Percentiles rank a stretch among this genome's conserved stretches.
These are phyloP conservation scores for Sarocladiaceae sp. DNA, from an alignment of 2,329 filamentous ascomycete genomes.

Conservation along the genomic window DNA sequence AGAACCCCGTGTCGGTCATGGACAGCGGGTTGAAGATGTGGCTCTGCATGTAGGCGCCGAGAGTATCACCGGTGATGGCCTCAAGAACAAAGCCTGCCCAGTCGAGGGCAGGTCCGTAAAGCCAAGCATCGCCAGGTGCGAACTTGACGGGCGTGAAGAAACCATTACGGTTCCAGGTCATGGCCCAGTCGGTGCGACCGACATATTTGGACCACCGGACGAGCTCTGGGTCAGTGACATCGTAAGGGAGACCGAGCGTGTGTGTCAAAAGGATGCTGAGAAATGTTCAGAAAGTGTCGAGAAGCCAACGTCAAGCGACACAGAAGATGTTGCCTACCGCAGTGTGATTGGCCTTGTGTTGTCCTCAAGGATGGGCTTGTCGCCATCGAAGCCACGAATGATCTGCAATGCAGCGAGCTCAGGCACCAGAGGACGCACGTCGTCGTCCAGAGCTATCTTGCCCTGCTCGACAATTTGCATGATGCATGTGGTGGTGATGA, in stretches of 20 bases:
- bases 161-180: slow-evolving; percentile 27
- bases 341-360: slow-evolving; percentile 32
- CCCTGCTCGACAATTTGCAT: slow-evolving; percentile 34
- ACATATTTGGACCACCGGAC: slow-evolving; percentile 30
- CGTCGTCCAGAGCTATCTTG: slow-evolving; percentile 28
- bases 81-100: slow-evolving; percentile 41
- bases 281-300: background rate
- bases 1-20: slow-evolving; percentile 31
- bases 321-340: slow-evolving; percentile 21
- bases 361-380: slow-evolving; percentile 29
- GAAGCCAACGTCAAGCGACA: too few relatives aligned
- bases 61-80: slow-evolving; percentile 25
- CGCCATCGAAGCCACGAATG: slow-evolving; percentile 29
- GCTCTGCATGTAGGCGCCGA: slow-evolving; percentile 31
- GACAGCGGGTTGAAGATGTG: slow-evolving; percentile 30
- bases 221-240: slow-evolving; percentile 31
- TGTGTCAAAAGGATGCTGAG: slow-evolving; percentile 40
- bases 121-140: slow-evolving; percentile 40
- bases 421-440: slow-evolving; percentile 26
- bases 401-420: slow-evolving; percentile 28
- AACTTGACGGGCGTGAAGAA: slow-evolving; percentile 38
- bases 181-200: slow-evolving; percentile 23
- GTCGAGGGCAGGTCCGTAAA: slow-evolving; percentile 40
- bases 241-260: slow-evolving; percentile 40
- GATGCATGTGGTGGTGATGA: slow-evolving; percentile 29